These are phyloP conservation scores for Chrysanthemum makinoi DNA, from an alignment of 129 eudicot genomes.

Conservation along the genomic window DNA sequence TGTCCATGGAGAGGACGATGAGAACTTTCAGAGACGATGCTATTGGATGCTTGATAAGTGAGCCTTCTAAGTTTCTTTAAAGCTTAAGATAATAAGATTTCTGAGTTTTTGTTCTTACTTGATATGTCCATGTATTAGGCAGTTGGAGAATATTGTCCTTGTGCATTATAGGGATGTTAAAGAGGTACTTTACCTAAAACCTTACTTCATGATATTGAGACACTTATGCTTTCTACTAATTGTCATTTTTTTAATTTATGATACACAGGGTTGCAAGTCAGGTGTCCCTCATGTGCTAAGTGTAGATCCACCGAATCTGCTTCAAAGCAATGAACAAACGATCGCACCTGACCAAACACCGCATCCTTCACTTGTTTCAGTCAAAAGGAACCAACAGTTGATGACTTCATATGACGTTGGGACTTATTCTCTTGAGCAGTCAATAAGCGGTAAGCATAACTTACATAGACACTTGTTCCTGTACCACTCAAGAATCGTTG, in stretches of 20 bases:
- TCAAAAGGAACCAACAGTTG: not conserved
- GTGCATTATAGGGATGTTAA: constrained; percentile 43
- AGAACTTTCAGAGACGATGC: constrained; percentile 43
- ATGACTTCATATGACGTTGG: constrained; percentile 13
- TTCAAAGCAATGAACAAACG: constrained; percentile 23
- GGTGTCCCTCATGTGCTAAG: not conserved
- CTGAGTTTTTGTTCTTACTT: not conserved
- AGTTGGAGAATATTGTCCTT: constrained; percentile 33
- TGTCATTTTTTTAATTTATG: not conserved
- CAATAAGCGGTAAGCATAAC: no score
- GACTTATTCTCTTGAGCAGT: constrained; percentile 17
- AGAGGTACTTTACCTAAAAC: constrained; percentile 22
- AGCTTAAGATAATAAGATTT: not conserved
- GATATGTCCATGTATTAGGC: constrained; percentile 24
- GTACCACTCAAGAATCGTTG: no score
- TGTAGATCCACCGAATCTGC: constrained; percentile 21
- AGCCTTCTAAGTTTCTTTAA: constrained; percentile 5
- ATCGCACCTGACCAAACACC: constrained; percentile 7
- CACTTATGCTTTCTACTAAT: not conserved
- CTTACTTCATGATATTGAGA: constrained; percentile 1
- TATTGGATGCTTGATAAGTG: constrained; percentile 52
- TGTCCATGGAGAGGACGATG: constrained; percentile 55
- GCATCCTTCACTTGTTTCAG: constrained; percentile 7
- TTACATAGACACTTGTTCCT: not conserved
- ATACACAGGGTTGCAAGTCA: constrained; percentile 23